A percentile compares a stretch with the other conserved stretches of the same genome.
These are phyloP conservation scores for Secale cereale DNA, from an alignment of 176 grass and related monocot species.

Conservation along the genomic window DNA sequence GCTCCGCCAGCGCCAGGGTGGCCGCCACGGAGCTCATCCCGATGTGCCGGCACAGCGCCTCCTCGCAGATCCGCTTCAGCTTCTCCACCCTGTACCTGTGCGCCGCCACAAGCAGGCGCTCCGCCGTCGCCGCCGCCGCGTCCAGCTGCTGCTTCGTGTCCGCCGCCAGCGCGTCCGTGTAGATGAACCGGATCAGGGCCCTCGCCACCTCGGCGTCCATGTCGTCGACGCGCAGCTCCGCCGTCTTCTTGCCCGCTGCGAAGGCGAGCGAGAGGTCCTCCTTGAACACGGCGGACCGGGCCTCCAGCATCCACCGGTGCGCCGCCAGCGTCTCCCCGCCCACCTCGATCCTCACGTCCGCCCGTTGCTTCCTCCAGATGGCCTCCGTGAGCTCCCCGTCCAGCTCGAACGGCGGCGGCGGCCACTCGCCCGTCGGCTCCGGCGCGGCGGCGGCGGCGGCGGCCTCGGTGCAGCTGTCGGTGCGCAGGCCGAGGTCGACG, in stretches of 20 bases:
- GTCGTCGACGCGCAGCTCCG: not conserved
- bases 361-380: not conserved
- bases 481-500: not conserved
- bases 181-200: slow-evolving; percentile 5
- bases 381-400: not conserved
- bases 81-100: not conserved
- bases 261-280: not conserved
- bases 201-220: not conserved
- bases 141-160: not conserved
- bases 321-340: not conserved
- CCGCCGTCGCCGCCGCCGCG: not conserved
- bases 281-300: not conserved
- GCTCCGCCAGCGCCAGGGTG: not conserved
- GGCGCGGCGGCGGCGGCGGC: not conserved
- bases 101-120: not conserved
- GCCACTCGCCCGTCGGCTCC: not conserved
- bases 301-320: not conserved
- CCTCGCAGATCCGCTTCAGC: not conserved
- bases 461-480: not conserved
- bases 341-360: not conserved
- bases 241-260: not conserved
- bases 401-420: not conserved
- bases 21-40: not conserved
- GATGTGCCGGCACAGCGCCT: not conserved
- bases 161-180: not conserved